phyloP scores from a whole-genome alignment of 371 early-diverging fungal species.

The Funneliformis caledonium region DNA sequence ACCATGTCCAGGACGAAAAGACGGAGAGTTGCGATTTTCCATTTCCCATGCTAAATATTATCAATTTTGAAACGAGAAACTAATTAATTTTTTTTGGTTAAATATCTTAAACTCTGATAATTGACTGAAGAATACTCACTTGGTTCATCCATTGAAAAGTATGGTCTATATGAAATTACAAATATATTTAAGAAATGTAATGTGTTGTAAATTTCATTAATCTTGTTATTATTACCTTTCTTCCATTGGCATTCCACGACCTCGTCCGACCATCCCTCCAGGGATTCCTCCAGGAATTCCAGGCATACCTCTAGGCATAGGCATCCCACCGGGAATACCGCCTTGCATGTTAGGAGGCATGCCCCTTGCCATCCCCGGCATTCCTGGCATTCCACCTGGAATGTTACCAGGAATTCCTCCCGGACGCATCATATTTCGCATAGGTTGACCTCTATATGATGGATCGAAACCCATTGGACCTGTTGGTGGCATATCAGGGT shows the following conservation, averaged over 20 bases:
- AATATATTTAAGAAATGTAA: not conserved
- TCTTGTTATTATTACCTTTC: slow-evolving; percentile 16
- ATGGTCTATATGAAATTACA: slow-evolving; percentile 14
- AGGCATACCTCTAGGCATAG: slow-evolving; percentile 30
- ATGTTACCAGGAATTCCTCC: slow-evolving; percentile 30
- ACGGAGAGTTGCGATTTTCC: slow-evolving; percentile 30
- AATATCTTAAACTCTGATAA: not conserved
- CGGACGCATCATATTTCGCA: slow-evolving; percentile 38
- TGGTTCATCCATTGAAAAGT: slow-evolving; percentile 34
- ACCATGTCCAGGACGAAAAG: slow-evolving; percentile 26
- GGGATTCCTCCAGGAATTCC: slow-evolving; percentile 21
- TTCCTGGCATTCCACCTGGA: slow-evolving; percentile 33
- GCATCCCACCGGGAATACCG: slow-evolving; percentile 31
- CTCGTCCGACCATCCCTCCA: slow-evolving; percentile 36
- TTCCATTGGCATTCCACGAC: slow-evolving; percentile 37
- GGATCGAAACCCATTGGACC: slow-evolving; percentile 40
- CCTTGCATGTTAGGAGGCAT: slow-evolving; percentile 32
- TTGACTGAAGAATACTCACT: not conserved
- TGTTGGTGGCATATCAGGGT: slow-evolving; percentile 38
- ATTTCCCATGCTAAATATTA: slow-evolving; percentile 35
- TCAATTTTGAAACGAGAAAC: not conserved
- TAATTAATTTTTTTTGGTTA: not conserved
- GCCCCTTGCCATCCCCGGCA: slow-evolving; percentile 2
- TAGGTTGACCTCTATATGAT: slow-evolving; percentile 27
- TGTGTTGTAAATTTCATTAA: not conserved